A percentile compares a stretch with the other conserved stretches of the same genome.
phyloP scores from a whole-genome alignment of 805 yeast genomes.

The Teunomyces stri region DNA sequence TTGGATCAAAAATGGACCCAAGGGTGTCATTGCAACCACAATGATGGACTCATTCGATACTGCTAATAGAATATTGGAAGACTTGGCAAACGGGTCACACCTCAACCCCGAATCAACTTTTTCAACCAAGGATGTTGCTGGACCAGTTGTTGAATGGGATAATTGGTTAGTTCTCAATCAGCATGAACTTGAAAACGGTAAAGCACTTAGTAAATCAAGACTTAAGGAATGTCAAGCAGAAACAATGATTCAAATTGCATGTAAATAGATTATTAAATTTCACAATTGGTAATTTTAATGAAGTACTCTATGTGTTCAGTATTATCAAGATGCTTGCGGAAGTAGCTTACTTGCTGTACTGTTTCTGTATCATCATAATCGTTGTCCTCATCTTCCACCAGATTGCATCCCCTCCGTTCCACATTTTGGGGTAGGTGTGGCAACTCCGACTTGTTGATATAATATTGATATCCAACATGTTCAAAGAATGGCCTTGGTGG shows the following conservation, averaged over 20 bases:
- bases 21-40: conserved; percentile 88
- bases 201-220: conserved; percentile 48
- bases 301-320: conserved; percentile 34
- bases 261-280: conserved; percentile 6
- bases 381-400: background rate
- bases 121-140: background rate
- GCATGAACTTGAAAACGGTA: conserved; percentile 52
- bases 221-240: conserved; percentile 50
- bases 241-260: conserved; percentile 46
- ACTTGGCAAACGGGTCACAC: conserved; percentile 37
- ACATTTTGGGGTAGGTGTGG: conserved; percentile 30
- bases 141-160: conserved; percentile 50
- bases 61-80: conserved; percentile 62
- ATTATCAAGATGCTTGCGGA: conserved; percentile 14
- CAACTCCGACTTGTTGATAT: conserved; percentile 35
- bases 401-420: background rate
- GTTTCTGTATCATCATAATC: background rate
- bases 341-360: background rate
- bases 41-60: conserved; percentile 81
- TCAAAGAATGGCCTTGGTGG: conserved; percentile 49
- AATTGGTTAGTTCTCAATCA: conserved; percentile 63
- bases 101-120: conserved; percentile 12
- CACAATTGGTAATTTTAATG: conserved; percentile 29
- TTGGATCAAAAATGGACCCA: conserved; percentile 85
- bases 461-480: conserved; percentile 54